phyloP scores from a whole-genome alignment of 2,329 filamentous ascomycete species.

The Rhynchosporium agropyri region DNA sequence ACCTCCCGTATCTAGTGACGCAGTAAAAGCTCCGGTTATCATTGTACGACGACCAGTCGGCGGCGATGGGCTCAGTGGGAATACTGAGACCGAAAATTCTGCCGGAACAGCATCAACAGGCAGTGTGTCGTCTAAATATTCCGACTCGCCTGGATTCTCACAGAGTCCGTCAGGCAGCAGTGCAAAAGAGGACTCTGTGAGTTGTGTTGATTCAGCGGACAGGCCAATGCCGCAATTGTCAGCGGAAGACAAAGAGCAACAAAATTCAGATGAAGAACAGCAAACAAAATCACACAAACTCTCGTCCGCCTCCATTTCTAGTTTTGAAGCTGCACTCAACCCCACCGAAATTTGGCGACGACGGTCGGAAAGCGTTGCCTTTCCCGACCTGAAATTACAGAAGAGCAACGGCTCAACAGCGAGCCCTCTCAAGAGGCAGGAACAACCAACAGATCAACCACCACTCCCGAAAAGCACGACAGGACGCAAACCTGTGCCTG shows the following conservation, averaged over 20 bases:
- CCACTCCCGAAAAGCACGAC: conserved; percentile 29
- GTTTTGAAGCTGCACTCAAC: conserved; percentile 31
- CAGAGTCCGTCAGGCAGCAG: conserved; percentile 34
- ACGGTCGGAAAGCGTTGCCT: conserved; percentile 34
- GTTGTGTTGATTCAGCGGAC: conserved; percentile 33
- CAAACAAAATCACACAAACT: conserved; percentile 24
- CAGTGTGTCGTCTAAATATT: conserved; percentile 37
- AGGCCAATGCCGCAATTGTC: conserved; percentile 33
- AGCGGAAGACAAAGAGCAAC: conserved; percentile 30
- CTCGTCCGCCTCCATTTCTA: conserved; percentile 29
- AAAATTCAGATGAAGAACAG: conserved; percentile 11
- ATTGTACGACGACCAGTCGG: conserved; percentile 40
- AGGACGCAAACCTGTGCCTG: conserved; percentile 37
- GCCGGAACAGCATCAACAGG: conserved; percentile 29
- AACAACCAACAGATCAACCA: conserved; percentile 28
- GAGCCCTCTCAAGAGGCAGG: conserved; percentile 31
- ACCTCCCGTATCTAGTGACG: conserved; percentile 32
- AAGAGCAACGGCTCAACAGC: conserved; percentile 42
- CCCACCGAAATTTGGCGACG: conserved; percentile 40
- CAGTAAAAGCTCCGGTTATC: conserved; percentile 24
- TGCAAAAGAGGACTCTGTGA: conserved; percentile 34
- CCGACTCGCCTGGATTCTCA: conserved; percentile 33
- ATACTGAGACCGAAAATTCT: conserved; percentile 14
- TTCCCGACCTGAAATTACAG: conserved; percentile 39
- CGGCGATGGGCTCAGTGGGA: conserved; percentile 5